A percentile compares a stretch with the other conserved stretches of the same genome.
Conservation (phyloP, 2,329 filamentous ascomycete genomes). For the Fusarium scirpi region DNA sequence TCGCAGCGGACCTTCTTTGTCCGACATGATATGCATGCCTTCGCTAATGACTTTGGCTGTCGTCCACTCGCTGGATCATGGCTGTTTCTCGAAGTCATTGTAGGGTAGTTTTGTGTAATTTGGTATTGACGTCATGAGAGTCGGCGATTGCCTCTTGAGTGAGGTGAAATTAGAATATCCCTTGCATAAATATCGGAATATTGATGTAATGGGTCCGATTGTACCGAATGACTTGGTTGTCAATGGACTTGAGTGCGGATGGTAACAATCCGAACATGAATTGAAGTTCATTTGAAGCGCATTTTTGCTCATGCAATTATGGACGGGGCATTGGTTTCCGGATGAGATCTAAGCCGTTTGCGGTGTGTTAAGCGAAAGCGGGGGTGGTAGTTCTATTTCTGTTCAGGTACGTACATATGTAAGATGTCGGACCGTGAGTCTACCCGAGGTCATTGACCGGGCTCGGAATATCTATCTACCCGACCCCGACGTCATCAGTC, state of each 20-base stretch:
- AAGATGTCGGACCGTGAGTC: too few species aligned
- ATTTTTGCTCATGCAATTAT: background rate
- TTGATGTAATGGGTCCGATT: background rate
- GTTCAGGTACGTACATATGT: background rate
- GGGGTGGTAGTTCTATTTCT: background rate
- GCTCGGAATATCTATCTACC: background rate
- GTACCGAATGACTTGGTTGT: rapidly evolving
- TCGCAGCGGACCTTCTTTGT: conserved; percentile 19
- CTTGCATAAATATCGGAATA: background rate
- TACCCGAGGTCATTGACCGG: background rate
- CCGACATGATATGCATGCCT: conserved; percentile 12
- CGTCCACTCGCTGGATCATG: background rate
- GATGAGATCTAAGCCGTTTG: background rate
- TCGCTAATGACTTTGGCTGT: conserved; percentile 13
- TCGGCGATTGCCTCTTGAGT: background rate
- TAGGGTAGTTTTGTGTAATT: background rate
- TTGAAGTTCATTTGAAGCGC: background rate
- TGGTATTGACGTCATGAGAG: background rate
- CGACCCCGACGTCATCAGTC: rapidly evolving
- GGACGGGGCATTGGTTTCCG: background rate
- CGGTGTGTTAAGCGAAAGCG: background rate
- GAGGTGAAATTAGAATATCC: background rate
- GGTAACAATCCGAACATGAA: background rate
- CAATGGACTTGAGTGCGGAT: background rate
- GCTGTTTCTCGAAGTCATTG: background rate